Conservation (phyloP, 345 rosid species). For the Crucihimalaya himalaica region DNA sequence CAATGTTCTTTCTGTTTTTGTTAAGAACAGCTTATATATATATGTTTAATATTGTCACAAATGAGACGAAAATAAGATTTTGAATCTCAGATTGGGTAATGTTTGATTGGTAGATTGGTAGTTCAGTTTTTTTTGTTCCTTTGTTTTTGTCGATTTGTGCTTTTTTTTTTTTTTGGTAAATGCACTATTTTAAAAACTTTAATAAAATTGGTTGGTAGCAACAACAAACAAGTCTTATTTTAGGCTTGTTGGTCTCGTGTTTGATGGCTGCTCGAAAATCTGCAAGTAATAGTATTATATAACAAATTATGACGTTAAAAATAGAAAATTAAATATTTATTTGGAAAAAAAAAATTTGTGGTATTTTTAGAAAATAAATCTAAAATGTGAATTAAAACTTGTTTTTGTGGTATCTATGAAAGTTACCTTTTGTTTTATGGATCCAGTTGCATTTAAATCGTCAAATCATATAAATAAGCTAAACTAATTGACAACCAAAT, state of each 20-base stretch:
- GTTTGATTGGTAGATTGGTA: slow-evolving; percentile 23
- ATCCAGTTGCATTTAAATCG: neutral
- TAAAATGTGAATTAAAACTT: no score
- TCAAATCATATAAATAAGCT: neutral
- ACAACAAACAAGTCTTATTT: neutral
- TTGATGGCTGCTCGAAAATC: slow-evolving; percentile 1
- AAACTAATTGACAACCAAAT: neutral
- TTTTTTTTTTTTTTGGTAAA: neutral
- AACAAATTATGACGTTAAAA: neutral
- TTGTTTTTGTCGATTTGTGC: slow-evolving; percentile 13
- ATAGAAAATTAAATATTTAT: neutral
- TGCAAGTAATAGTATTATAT: neutral
- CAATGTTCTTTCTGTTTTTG: neutral
- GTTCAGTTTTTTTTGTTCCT: neutral
- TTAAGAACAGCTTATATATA: neutral
- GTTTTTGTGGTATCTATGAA: no score
- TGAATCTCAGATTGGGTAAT: neutral
- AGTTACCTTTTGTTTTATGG: neutral
- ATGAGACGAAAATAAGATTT: slow-evolving; percentile 23
- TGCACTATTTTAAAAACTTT: neutral
- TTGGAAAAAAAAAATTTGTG: no score
- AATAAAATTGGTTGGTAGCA: slow-evolving; percentile 3
- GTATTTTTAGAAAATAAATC: no score
- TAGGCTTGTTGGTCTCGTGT: neutral
- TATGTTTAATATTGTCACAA: neutral